A percentile compares a stretch with the other conserved stretches of the same genome.
Conservation (phyloP, 805 yeast genomes). For the Candida dajiaensis region DNA sequence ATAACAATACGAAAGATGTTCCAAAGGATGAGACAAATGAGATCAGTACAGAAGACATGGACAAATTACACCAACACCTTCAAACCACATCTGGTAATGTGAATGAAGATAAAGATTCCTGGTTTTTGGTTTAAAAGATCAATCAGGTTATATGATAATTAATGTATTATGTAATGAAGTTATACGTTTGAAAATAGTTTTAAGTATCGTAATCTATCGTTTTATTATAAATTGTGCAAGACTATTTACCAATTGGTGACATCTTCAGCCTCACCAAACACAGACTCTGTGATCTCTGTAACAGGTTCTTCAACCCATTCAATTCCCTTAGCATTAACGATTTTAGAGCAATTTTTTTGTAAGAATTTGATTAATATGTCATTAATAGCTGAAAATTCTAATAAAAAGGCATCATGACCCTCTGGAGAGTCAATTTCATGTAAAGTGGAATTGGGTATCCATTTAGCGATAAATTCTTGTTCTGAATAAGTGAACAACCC, state of each 20-base stretch:
- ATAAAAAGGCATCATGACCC: constrained; percentile 94
- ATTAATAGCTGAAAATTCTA: constrained; percentile 84
- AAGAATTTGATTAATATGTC: constrained; percentile 64
- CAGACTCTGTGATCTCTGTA: constrained; percentile 46
- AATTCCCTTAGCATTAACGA: constrained; percentile 41
- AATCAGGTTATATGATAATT: neutral
- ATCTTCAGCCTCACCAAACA: constrained; percentile 93
- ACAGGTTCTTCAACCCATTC: constrained; percentile 41
- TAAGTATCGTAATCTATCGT: neutral
- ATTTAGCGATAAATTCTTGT: constrained; percentile 75
- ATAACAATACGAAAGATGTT: constrained; percentile 2
- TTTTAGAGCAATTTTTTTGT: constrained; percentile 46
- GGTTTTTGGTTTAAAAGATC: constrained; percentile 18
- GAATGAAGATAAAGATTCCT: constrained; percentile 11
- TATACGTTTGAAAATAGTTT: neutral
- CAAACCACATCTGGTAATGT: neutral
- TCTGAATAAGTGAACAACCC: constrained; percentile 90
- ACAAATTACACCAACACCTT: neutral
- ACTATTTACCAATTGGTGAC: constrained; percentile 77
- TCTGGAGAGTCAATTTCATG: constrained; percentile 83
- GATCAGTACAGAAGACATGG: constrained; percentile 1
- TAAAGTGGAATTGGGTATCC: constrained; percentile 63
- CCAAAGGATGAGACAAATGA: constrained; percentile 6
- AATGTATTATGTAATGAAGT: neutral
- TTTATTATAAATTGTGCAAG: neutral